Evolutionary conservation across 495 filamentous ascomycete species (phyloP), one percentile per base, ranked within the genome.

Genomic region (Neohortaea acidophila): DNA sequence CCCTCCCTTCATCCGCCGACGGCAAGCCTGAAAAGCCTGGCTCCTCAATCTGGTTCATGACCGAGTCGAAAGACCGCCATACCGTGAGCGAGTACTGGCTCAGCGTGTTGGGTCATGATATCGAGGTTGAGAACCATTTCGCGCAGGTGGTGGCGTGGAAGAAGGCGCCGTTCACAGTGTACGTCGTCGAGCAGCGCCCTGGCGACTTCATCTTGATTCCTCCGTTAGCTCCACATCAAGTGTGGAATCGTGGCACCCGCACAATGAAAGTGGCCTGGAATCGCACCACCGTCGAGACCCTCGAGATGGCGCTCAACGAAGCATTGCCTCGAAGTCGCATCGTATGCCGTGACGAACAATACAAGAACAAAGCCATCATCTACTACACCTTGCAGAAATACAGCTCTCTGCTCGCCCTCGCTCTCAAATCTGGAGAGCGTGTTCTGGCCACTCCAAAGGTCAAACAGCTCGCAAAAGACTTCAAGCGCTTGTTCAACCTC

Each of bases 251-350:
- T 33, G 89, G 89, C 6, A 92, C 84, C 9, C 66, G 84, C 26
- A 97, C 87, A 0, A 81, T 94, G 70, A 97, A 97, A 56, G 84
- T 86, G 17, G 89, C 89, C 4, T 97, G 89, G 89, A 97, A 97
- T 57, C 67, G 89, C n/a, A 94, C 81, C 0, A 96, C 86, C 0
- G 81, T 81, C 3, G 82, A 94, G 44, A 94, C 89, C 0, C 63
- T 97, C 0, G 75, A 84, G 35, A 61, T 89, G 59, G 87, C 87
- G 0, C 58, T 97, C 18, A 66, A 72, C 35, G 87, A 94, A 60
- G 83, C 86, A 0, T 63, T 97, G 2, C 84, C 84, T 1, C 79
- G 83, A 41, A 81, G 87, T 3, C 69, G 84, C 17, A 71, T 93
- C 51, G 85, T 96, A 21, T 94, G 89, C 53, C 84, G 89, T n/a